Percentiles rank a stretch among this genome's conserved stretches.
These are phyloP conservation scores for Gelatoporia subvermispora DNA, from an alignment of 768 basidiomycete genomes.

Conservation along the genomic window DNA sequence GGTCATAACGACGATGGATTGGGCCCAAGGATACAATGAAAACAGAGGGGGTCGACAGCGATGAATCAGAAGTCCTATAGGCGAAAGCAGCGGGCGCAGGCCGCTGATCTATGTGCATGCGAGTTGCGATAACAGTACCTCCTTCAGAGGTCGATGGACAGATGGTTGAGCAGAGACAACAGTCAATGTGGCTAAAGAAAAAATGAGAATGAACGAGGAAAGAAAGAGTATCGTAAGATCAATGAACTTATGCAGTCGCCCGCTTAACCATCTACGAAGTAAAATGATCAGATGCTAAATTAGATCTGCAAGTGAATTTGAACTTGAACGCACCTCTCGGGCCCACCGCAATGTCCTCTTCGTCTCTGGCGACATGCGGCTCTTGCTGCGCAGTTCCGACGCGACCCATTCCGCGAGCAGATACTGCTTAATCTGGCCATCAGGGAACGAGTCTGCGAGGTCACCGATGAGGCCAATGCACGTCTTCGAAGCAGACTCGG, in stretches of 20 bases:
- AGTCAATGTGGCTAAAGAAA: conserved; percentile 15
- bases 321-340: conserved; percentile 60
- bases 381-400: conserved; percentile 65
- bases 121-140: conserved; percentile 10
- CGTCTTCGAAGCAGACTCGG: conserved; percentile 70
- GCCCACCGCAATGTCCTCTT: conserved; percentile 94
- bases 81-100: conserved; percentile 3
- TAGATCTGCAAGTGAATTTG: background rate
- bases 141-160: conserved; percentile 15
- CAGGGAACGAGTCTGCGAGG: conserved; percentile 82
- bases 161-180: conserved; percentile 10
- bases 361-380: conserved; percentile 68
- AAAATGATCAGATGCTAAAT: background rate
- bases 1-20: background rate
- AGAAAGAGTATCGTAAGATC: conserved; percentile 4
- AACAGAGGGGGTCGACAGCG: conserved; percentile 6
- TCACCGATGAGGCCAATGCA: conserved; percentile 89
- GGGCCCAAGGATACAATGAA: conserved; percentile 17
- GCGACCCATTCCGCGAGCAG: conserved; percentile 80
- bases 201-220: conserved; percentile 15
- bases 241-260: conserved; percentile 58
- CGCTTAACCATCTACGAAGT: conserved; percentile 65
- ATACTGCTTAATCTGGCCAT: conserved; percentile 74
- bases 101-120: conserved; percentile 15
- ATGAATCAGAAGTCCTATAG: conserved; percentile 11